Evolutionary conservation across 2,329 filamentous ascomycete genomes (phyloP), one percentile per base, ranked within the genome.

Genomic region (Colletotrichum lindemuthianum): DNA sequence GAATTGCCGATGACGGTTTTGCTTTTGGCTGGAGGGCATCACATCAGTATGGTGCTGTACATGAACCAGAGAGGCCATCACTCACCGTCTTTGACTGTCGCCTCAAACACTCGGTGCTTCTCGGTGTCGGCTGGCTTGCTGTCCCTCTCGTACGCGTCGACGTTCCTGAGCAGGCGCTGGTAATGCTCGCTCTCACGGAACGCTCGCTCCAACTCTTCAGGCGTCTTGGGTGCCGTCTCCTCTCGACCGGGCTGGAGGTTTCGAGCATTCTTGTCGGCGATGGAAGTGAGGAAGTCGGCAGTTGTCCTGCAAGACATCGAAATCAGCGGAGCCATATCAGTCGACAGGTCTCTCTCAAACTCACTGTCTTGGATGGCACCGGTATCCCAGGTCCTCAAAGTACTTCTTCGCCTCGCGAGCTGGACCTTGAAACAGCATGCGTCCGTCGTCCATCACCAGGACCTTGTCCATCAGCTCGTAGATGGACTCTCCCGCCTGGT

Each of bases 391-490:
- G 1, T 84, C 79, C 72, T 94, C 91, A 66, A 96, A 95, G 74
- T 95, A 95, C 49, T 76, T 77, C 36, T 91, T 84, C 1, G 92
- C 92, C 67, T 91, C 86, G 1, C 82, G 76, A 0, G 86, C 79
- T 0, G 89, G 89, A 0, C 92, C 92, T 66, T 91, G 93, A 76
- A 88, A 96, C 24, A 92, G 89, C 74, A 93, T 89, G 1, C 88
- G 86, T 1, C 92, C 92, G 53, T 86, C 80, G 68, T 94, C 90
- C 57, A 95, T 92, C 16, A 94, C 86, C 54, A 94, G 75, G 2
- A 94, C 91, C 76, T 94, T 94, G 74, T 96, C 92, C 85, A 94
- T 92, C 37, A 77, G 68, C 51, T 78, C 73, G 43, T 81, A 81
- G 56, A 82, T 81, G 2, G 75, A 78, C 63, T 82, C 78, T 7